Conservation (phyloP, 2,329 filamentous ascomycete species). For the Incumbomyces delicatus region DNA sequence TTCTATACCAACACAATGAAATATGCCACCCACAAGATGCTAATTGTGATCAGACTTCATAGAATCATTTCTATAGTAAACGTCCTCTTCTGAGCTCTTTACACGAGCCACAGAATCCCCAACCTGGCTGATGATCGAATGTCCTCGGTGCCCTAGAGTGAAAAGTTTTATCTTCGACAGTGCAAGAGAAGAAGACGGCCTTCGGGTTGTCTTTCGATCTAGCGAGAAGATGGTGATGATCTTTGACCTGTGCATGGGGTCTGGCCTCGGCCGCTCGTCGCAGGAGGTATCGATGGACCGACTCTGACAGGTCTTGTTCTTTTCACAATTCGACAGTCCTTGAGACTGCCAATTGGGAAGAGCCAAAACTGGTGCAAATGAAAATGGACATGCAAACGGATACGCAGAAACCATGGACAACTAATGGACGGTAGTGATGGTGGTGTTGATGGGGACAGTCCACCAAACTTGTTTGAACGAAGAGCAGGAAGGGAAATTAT, state of each 20-base stretch:
- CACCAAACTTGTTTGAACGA: too few species aligned
- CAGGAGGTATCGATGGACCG: conserved; percentile 22
- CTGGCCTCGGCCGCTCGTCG: conserved; percentile 22
- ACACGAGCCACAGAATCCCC: conserved; percentile 84
- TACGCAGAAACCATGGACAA: too few species aligned
- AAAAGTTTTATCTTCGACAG: conserved; percentile 50
- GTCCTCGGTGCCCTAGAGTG: conserved; percentile 87
- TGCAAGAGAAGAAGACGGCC: conserved; percentile 14
- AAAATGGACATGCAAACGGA: too few species aligned
- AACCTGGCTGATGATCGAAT: conserved; percentile 88
- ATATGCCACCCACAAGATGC: neutral
- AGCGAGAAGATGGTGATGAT: conserved; percentile 84
- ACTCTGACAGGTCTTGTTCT: conserved; percentile 21
- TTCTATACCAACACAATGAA: conserved; percentile 15
- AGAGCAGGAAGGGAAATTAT: too few species aligned
- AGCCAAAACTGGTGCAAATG: neutral
- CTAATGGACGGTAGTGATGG: neutral
- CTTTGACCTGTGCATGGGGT: conserved; percentile 53
- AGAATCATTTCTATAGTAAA: conserved; percentile 99
- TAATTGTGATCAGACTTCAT: conserved; percentile 32
- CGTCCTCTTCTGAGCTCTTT: conserved; percentile 83
- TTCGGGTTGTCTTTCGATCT: conserved; percentile 3
- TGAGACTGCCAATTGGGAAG: conserved; percentile 21
- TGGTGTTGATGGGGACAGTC: too few species aligned
- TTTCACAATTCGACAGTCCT: conserved; percentile 20